phyloP scores from a whole-genome alignment of 1,284 basidiomycete genomes.

The Takashimella tepidaria region DNA sequence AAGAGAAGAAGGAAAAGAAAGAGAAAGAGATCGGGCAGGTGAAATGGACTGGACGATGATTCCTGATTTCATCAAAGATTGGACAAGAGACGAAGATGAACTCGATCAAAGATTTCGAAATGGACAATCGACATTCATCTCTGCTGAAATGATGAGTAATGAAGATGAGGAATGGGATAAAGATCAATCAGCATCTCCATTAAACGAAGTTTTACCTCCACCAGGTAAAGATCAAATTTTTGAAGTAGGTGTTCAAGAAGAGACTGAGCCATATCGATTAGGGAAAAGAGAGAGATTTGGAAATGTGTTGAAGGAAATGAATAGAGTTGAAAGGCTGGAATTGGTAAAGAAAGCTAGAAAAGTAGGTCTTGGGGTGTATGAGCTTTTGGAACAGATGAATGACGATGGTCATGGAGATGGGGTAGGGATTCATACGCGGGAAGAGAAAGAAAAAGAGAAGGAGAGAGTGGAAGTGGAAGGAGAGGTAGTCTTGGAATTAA shows the following conservation, averaged over 20 bases:
- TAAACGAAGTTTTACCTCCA: slow-evolving; percentile 17
- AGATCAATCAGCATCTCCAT: neutral
- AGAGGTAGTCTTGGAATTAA: slow-evolving; percentile 36
- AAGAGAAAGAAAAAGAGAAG: slow-evolving; percentile 2
- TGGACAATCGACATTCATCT: neutral
- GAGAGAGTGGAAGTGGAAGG: slow-evolving; percentile 15
- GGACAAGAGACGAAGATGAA: neutral
- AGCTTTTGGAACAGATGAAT: slow-evolving; percentile 11
- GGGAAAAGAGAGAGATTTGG: neutral
- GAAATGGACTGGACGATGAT: no score
- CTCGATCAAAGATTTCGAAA: no score
- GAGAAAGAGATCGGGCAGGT: neutral
- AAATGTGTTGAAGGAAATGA: slow-evolving; percentile 13
- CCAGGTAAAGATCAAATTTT: slow-evolving; percentile 34
- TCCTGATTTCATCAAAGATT: neutral
- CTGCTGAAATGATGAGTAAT: neutral
- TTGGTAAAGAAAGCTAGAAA: slow-evolving; percentile 29
- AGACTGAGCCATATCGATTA: neutral
- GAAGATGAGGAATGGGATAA: no score
- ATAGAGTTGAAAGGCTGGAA: slow-evolving; percentile 33
- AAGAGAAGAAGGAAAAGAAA: neutral
- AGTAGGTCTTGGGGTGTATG: slow-evolving; percentile 22
- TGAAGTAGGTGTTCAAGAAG: slow-evolving; percentile 19
- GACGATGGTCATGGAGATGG: slow-evolving; percentile 3
- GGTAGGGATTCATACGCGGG: slow-evolving; percentile 2